A percentile compares a stretch with the other conserved stretches of the same genome.
Conservation (phyloP, 768 basidiomycete genomes). For the Infundibulicybe gibba region DNA sequence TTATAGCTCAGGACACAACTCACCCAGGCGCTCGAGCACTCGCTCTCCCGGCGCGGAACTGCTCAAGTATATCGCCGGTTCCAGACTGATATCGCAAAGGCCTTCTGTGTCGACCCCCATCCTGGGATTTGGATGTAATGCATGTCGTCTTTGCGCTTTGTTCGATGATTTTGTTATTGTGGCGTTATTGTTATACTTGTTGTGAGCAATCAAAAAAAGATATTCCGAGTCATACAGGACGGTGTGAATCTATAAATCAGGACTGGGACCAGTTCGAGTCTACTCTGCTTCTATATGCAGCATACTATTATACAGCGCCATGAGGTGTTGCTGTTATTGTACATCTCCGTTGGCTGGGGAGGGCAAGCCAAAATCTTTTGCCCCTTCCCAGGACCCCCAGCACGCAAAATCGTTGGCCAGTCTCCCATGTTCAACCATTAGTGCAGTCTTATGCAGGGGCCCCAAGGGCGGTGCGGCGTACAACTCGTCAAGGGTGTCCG, state of each 20-base stretch:
- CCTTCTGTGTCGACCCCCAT: too few relatives aligned
- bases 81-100: slow-evolving; percentile 66
- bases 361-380: slow-evolving; percentile 23
- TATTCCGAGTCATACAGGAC: too few relatives aligned
- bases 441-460: slow-evolving; percentile 27
- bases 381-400: slow-evolving; percentile 41
- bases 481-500: slow-evolving; percentile 25
- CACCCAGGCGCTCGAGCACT: slow-evolving; percentile 67
- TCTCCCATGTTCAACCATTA: slow-evolving; percentile 31
- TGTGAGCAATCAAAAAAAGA: too few relatives aligned
- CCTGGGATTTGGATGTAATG: too few relatives aligned
- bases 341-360: not conserved
- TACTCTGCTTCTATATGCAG: slow-evolving; percentile 2
- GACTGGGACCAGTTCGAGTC: too few relatives aligned
- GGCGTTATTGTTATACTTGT: too few relatives aligned
- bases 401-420: slow-evolving; percentile 40
- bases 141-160: too few relatives aligned
- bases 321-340: not conserved
- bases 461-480: slow-evolving; percentile 35
- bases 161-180: too few relatives aligned
- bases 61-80: slow-evolving; percentile 59
- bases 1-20: slow-evolving; percentile 70
- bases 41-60: slow-evolving; percentile 73
- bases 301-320: not conserved
- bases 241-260: too few relatives aligned